Percentiles rank a stretch among this genome's conserved stretches.
phyloP scores from a whole-genome alignment of 768 basidiomycete species.

The Lactarius vividus region DNA sequence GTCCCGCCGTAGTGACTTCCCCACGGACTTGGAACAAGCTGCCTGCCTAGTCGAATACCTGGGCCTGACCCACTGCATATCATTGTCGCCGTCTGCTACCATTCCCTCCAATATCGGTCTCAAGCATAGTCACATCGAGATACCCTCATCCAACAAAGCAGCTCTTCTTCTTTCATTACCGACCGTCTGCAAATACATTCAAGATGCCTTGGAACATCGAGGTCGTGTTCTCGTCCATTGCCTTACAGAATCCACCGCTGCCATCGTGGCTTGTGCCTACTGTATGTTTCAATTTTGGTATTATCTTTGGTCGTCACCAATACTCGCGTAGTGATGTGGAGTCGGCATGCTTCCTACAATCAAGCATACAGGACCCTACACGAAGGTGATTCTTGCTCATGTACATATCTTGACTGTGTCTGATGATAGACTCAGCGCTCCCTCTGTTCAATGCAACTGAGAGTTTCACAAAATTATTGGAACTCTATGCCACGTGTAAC shows the following conservation, averaged over 20 bases:
- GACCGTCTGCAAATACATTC: slow-evolving; percentile 46
- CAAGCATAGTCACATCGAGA: slow-evolving; percentile 43
- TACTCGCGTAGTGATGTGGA: slow-evolving; percentile 46
- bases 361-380: slow-evolving; percentile 36
- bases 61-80: slow-evolving; percentile 52
- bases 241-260: slow-evolving; percentile 52
- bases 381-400: slow-evolving; percentile 6
- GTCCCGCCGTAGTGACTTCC: slow-evolving; percentile 48
- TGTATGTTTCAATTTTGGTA: slow-evolving; percentile 36
- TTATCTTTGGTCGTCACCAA: neutral
- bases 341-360: slow-evolving; percentile 38
- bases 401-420: neutral
- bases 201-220: slow-evolving; percentile 39
- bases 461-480: slow-evolving; percentile 20
- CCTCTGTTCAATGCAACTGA: slow-evolving; percentile 25
- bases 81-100: slow-evolving; percentile 52
- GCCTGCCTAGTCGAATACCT: slow-evolving; percentile 50
- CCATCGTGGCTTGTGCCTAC: slow-evolving; percentile 51
- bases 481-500: slow-evolving; percentile 21
- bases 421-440: slow-evolving; percentile 16
- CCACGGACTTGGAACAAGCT: slow-evolving; percentile 48
- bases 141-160: slow-evolving; percentile 40
- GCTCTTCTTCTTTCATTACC: slow-evolving; percentile 47
- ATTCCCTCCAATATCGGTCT: slow-evolving; percentile 35
- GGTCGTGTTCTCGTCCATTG: slow-evolving; percentile 56